Evolutionary conservation across 73 alveolate genomes (phyloP).

Genomic region (Paramecium biaurelia): DNA sequence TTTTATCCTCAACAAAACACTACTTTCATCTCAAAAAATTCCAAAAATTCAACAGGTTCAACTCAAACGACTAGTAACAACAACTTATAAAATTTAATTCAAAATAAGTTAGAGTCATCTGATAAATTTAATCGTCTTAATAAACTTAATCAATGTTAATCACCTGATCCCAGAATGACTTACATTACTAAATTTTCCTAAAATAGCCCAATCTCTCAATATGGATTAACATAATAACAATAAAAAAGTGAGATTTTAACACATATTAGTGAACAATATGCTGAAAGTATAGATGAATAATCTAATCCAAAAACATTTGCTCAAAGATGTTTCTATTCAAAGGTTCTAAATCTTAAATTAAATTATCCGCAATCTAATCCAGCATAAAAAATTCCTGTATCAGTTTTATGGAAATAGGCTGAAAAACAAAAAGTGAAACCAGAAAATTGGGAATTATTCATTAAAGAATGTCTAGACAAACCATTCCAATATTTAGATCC

Average conservation of each 20-base stretch:
- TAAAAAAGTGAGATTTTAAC: conserved; percentile 25
- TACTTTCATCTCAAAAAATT: neutral
- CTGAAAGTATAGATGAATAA: neutral
- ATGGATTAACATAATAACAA: neutral
- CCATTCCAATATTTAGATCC: conserved; percentile 36
- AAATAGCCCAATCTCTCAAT: neutral
- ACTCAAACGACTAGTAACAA: conserved; percentile 32
- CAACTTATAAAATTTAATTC: neutral
- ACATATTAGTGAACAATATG: neutral
- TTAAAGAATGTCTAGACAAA: neutral
- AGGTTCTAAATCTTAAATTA: neutral
- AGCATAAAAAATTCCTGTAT: conserved; percentile 3
- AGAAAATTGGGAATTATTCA: conserved; percentile 2
- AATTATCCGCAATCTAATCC: neutral
- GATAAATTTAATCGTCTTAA: neutral
- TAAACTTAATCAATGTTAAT: neutral
- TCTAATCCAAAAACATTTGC: conserved; percentile 3
- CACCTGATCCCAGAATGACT: conserved; percentile 30
- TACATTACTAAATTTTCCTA: conserved; percentile 29
- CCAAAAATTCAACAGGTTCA: conserved; percentile 38
- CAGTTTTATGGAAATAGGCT: conserved; percentile 33
- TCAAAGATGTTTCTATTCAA: neutral
- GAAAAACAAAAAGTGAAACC: neutral
- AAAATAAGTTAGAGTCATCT: neutral
- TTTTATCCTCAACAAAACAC: neutral